Base-by-base conservation (phyloP, 2,329 filamentous ascomycete species). In the Colletotrichum somersetense region DNA sequence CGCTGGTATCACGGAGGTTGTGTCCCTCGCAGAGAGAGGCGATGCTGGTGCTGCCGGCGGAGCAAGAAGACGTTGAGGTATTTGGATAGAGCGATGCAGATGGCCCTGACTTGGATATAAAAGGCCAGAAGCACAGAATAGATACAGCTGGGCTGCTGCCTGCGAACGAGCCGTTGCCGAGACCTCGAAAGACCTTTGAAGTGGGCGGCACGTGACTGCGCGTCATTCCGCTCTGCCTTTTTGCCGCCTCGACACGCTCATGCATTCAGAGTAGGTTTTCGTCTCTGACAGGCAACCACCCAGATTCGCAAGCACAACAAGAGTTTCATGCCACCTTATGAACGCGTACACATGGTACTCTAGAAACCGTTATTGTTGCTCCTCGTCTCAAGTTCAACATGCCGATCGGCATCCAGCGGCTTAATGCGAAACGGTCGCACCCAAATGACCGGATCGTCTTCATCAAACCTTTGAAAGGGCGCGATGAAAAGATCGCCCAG, bases 1-100 rank as follows among this genome's bases (percentile, higher is more conserved):
- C 61, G 94, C 95, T 44, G 95, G 96, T 12, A 98, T 98, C 81
- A 93, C 95, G 20, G 96, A 98, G 84, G 94, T 98, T 55, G 93
- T 98, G 66, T 96, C 92, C 78, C 85, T 98, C 78, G 91, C 92
- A 62, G 94, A 97, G 76, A 90, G 90, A 75, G 89, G 86, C 53
- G 90, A 88, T 71, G 88, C 87, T 30, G 88, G 78, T 5, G 88
- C 87, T 10, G 88, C 87, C 30, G 89, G 79, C 76, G 77, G 75
- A 11, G 74, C 71, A 8, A 73, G 76, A 58, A 76, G 76, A 48
- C 75, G 72, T 65, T 72, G 20, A 65, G 46, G 1, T 11, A 6
- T 40, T n/a, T 26, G 14, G 10, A 18, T 11, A 62, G 12, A 44
- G 48, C 1, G 30, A 16, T 42, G 23, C 16, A 50, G 6, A 42